phyloP scores from a whole-genome alignment of 805 yeast species.

The Starmerella davenportii region DNA sequence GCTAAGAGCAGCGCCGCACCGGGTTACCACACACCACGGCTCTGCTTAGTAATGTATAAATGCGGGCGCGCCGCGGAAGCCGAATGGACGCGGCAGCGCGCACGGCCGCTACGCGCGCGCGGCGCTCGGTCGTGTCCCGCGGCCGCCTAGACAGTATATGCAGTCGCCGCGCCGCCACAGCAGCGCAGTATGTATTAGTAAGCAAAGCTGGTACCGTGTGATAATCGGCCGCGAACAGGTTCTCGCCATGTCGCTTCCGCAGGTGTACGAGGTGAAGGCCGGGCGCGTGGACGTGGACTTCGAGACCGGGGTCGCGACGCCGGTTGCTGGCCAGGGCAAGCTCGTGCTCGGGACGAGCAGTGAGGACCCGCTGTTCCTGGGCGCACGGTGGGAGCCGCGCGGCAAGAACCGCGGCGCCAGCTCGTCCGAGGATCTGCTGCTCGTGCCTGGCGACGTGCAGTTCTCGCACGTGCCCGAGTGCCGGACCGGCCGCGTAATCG shows the following conservation, averaged over 20 bases:
- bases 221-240: no score
- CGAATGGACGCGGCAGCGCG: no score
- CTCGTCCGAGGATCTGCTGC: constrained; percentile 33
- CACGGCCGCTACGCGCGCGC: no score
- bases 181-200: no score
- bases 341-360: constrained; percentile 41
- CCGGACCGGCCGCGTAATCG: constrained; percentile 59
- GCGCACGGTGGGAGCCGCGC: constrained; percentile 58
- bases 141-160: no score
- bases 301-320: constrained; percentile 45
- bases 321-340: constrained; percentile 51
- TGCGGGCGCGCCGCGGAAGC: no score
- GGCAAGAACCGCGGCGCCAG: constrained; percentile 22
- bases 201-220: no score
- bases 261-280: constrained; percentile 41
- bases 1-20: no score
- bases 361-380: constrained; percentile 56
- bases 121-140: no score
- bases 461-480: constrained; percentile 56
- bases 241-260: neutral
- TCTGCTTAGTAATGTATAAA: no score
- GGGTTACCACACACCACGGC: no score
- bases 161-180: no score
- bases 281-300: constrained; percentile 51
- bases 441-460: constrained; percentile 73